phyloP scores from a whole-genome alignment of 441 rosid species.

The Caryocar brasiliense region DNA sequence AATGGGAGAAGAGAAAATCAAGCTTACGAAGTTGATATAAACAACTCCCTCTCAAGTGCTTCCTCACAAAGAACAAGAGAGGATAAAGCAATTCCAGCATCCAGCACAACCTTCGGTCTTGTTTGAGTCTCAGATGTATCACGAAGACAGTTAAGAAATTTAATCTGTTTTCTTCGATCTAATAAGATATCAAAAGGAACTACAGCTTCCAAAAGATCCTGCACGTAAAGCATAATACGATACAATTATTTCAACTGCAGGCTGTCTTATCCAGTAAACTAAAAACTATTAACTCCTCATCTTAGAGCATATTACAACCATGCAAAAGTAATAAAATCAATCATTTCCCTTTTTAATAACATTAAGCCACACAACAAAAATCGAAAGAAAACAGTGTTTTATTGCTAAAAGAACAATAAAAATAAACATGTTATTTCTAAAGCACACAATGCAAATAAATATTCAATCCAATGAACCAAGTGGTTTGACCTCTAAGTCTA shows the following conservation, averaged over 20 bases:
- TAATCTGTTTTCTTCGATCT: constrained; percentile 46
- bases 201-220: constrained; percentile 77
- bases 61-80: constrained; percentile 62
- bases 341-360: not conserved
- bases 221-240: constrained; percentile 6
- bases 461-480: no score
- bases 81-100: constrained; percentile 64
- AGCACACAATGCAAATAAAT: no score
- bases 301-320: not conserved
- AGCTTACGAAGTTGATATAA: constrained; percentile 65
- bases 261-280: not conserved
- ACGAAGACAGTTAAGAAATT: constrained; percentile 37
- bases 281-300: not conserved
- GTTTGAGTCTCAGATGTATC: constrained; percentile 26
- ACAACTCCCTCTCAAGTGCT: constrained; percentile 58
- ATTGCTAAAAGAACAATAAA: no score
- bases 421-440: no score
- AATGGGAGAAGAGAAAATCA: constrained; percentile 12
- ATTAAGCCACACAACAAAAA: no score
- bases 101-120: constrained; percentile 49
- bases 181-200: constrained; percentile 60
- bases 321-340: not conserved
- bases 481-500: no score
- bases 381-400: no score
- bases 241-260: not conserved